Percentiles rank a stretch among this genome's conserved stretches.
These are phyloP conservation scores for Solanum pennellii DNA, from an alignment of 257 asterid genomes.

Conservation along the genomic window DNA sequence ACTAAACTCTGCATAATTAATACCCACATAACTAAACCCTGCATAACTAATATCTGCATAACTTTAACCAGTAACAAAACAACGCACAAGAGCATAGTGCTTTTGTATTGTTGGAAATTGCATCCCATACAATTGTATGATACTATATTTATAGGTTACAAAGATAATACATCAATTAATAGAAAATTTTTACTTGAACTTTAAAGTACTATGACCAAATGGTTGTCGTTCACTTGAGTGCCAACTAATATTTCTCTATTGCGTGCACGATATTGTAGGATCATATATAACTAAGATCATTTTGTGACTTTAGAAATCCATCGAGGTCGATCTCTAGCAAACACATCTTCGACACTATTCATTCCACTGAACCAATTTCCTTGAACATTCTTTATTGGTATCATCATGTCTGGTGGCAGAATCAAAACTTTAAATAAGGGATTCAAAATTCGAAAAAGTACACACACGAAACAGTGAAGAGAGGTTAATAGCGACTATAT, in stretches of 20 bases:
- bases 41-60: too few relatives aligned
- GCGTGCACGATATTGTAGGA: not conserved
- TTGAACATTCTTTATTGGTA: not conserved
- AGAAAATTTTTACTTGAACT: not conserved
- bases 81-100: too few relatives aligned
- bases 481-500: too few relatives aligned
- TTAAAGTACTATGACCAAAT: not conserved
- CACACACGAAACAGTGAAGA: fast-evolving
- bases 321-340: not conserved
- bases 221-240: not conserved
- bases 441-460: fast-evolving
- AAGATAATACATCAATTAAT: not conserved
- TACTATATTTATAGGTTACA: too few relatives aligned
- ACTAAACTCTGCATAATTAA: too few relatives aligned
- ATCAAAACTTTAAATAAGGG: too few relatives aligned
- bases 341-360: not conserved
- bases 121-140: not conserved
- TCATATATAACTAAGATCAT: not conserved
- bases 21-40: too few relatives aligned
- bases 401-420: not conserved
- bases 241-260: not conserved
- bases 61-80: too few relatives aligned
- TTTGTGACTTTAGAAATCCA: not conserved
- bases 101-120: not conserved
- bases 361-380: not conserved